A percentile compares a stretch with the other conserved stretches of the same genome.
phyloP scores from a whole-genome alignment of 148 eudicot genomes.

The Chenopodium formosanum region DNA sequence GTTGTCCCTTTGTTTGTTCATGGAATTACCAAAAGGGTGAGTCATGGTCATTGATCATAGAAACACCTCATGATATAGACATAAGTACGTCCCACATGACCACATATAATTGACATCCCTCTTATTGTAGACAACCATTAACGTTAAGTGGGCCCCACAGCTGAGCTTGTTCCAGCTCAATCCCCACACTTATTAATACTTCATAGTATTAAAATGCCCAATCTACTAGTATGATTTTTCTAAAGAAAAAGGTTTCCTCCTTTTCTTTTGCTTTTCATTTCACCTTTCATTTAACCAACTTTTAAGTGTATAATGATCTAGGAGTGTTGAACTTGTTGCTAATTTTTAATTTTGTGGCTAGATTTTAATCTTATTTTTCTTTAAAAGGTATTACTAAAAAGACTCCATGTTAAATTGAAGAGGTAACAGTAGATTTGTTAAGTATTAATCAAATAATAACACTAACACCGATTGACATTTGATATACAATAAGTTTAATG shows the following conservation, averaged over 20 bases:
- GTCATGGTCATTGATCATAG: conserved; percentile 17
- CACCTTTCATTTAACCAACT: not conserved
- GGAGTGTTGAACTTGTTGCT: too few species aligned
- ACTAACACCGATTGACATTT: too few species aligned
- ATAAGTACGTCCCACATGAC: not conserved
- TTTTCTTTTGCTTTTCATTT: not conserved
- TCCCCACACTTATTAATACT: not conserved
- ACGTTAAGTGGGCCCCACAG: not conserved
- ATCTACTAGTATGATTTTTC: not conserved
- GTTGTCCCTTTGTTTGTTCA: not conserved
- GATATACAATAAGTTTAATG: too few species aligned
- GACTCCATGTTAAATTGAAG: too few species aligned
- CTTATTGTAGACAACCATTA: conserved; percentile 13
- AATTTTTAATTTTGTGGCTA: too few species aligned
- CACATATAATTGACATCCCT: conserved; percentile 17
- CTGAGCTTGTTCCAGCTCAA: conserved; percentile 26
- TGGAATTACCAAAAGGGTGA: not conserved
- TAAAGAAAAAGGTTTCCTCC: not conserved
- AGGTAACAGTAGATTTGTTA: too few species aligned
- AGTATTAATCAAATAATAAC: too few species aligned
- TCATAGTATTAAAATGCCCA: conserved; percentile 1
- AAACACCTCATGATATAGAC: conserved; percentile 10
- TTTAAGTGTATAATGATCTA: not conserved
- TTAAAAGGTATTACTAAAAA: too few species aligned
- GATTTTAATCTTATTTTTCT: too few species aligned